These are phyloP conservation scores for Annulohypoxylon stygium DNA, from an alignment of 495 filamentous ascomycete species.

Conservation along the genomic window DNA sequence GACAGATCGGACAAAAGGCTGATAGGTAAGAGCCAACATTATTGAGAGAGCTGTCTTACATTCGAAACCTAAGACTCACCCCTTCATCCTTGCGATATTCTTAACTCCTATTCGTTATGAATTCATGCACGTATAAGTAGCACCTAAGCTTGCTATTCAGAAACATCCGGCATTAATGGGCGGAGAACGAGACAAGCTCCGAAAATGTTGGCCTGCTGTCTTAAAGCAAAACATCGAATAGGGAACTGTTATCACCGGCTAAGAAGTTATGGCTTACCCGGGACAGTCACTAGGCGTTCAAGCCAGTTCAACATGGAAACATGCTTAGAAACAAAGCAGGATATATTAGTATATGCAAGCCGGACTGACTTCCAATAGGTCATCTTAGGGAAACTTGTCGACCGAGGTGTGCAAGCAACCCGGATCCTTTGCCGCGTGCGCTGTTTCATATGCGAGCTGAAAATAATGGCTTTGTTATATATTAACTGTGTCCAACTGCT, in stretches of 20 bases:
- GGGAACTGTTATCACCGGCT: neutral
- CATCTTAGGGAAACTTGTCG: neutral
- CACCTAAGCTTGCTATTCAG: neutral
- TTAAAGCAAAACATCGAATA: neutral
- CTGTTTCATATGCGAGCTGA: neutral
- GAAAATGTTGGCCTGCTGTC: conserved; percentile 16
- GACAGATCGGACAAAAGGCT: conserved; percentile 1
- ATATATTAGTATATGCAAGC: neutral
- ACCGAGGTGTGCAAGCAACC: neutral
- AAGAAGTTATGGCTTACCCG: conserved; percentile 5
- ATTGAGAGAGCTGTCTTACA: neutral
- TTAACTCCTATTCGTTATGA: neutral
- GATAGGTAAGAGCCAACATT: neutral
- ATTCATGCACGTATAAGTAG: neutral
- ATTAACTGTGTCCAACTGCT: neutral
- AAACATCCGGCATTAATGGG: neutral
- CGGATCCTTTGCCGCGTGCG: neutral
- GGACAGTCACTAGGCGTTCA: neutral
- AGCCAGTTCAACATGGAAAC: neutral
- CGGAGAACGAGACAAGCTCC: conserved; percentile 11
- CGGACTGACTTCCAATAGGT: conserved; percentile 7
- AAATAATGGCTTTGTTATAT: neutral
- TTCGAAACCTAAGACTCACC: neutral
- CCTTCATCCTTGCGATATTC: neutral
- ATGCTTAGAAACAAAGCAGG: neutral